Percentiles rank a stretch among this genome's conserved stretches.
Conservation (phyloP, 305 asterid genomes). For the Ilex paraguariensis region DNA sequence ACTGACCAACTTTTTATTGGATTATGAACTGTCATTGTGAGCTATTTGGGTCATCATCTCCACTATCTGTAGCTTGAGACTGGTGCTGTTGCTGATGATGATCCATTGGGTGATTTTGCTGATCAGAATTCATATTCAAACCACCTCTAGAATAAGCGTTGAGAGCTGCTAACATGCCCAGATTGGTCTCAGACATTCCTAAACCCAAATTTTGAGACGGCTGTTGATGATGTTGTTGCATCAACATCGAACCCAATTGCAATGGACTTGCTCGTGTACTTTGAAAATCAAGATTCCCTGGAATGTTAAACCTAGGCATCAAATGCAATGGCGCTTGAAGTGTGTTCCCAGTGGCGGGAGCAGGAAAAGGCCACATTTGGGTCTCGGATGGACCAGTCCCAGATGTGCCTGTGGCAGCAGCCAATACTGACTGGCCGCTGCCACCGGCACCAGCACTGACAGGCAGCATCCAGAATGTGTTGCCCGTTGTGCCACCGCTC, state of each 20-base stretch:
- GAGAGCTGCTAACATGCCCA: conserved; percentile 68
- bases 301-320: conserved; percentile 58
- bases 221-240: conserved; percentile 34
- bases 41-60: conserved; percentile 51
- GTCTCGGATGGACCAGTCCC: conserved; percentile 30
- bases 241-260: conserved; percentile 55
- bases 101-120: conserved; percentile 35
- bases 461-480: conserved; percentile 70
- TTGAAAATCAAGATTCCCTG: conserved; percentile 52
- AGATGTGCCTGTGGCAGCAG: conserved; percentile 19
- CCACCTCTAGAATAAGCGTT: conserved; percentile 54
- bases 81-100: conserved; percentile 29
- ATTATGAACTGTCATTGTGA: conserved; percentile 36
- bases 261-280: conserved; percentile 36
- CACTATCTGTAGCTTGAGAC: conserved; percentile 45
- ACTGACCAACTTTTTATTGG: too few relatives aligned
- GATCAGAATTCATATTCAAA: conserved; percentile 55
- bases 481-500: conserved; percentile 27
- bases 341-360: conserved; percentile 22
- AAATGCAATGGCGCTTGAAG: conserved; percentile 56
- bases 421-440: conserved; percentile 18
- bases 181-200: conserved; percentile 52
- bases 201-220: conserved; percentile 52
- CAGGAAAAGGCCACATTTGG: conserved; percentile 65
- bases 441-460: conserved; percentile 25